Percentiles rank a stretch among this genome's conserved stretches.
phyloP scores from a whole-genome alignment of 176 grass and related monocot genomes.

The Hordeum marinum region DNA sequence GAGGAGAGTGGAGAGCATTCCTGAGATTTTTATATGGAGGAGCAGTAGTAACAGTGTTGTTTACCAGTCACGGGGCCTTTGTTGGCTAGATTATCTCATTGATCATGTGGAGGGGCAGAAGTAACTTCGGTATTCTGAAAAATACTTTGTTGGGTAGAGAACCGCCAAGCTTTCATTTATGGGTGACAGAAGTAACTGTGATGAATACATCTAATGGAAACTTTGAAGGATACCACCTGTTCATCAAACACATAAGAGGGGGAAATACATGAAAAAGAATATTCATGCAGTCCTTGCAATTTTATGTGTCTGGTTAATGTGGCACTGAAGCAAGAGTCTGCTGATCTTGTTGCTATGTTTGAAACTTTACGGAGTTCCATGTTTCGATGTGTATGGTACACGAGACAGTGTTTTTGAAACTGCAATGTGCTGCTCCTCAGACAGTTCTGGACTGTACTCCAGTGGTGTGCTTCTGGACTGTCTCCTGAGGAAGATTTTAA shows the following conservation, averaged over 20 bases:
- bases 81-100: slow-evolving; percentile 32
- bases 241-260: slow-evolving; percentile 16
- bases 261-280: slow-evolving; percentile 15
- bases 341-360: not conserved
- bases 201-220: slow-evolving; percentile 21
- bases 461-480: slow-evolving; percentile 35
- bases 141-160: slow-evolving; percentile 28
- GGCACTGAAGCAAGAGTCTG: slow-evolving; percentile 5
- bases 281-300: slow-evolving; percentile 36
- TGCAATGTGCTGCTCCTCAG: not conserved
- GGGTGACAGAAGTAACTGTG: slow-evolving; percentile 20
- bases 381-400: slow-evolving; percentile 19
- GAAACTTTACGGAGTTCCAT: slow-evolving; percentile 20
- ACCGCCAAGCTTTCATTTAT: slow-evolving; percentile 11
- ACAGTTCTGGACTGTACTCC: slow-evolving; percentile 9
- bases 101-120: slow-evolving; percentile 22
- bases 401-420: slow-evolving; percentile 2
- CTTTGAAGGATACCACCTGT: slow-evolving; percentile 6
- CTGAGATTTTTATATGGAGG: slow-evolving; percentile 21
- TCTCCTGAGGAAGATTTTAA: slow-evolving; percentile 33
- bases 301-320: slow-evolving; percentile 7
- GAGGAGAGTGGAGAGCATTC: slow-evolving; percentile 19
- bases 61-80: slow-evolving; percentile 13
- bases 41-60: slow-evolving; percentile 20
- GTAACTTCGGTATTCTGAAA: slow-evolving; percentile 10